Base-by-base conservation (phyloP, 345 rosid genomes). In the Isatis tinctoria region DNA sequence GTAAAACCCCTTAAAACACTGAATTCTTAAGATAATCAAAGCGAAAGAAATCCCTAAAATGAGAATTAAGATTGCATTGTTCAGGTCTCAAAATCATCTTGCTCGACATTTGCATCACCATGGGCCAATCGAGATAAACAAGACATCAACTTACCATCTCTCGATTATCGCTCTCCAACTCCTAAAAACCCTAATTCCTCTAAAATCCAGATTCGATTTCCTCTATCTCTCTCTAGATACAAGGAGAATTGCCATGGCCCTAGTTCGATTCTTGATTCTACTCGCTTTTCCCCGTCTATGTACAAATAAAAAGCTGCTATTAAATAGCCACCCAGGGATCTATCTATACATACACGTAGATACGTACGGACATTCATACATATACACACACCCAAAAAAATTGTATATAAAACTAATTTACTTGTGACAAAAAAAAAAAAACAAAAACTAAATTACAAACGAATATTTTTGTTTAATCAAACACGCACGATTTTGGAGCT, bases 31-130 rank as follows among this genome's bases (percentile, higher is more conserved):
- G n/a, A n/a, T n/a, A n/a, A n/a, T n/a, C n/a, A n/a, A n/a, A n/a
- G n/a, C n/a, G n/a, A n/a, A n/a, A n/a, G n/a, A 3, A 72, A 54
- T 7, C 78, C 80, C 80, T 60, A 79, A 28, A 58, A 44, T 12
- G 61, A 51, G 54, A 73, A 7, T 8, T 33, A 16, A 36, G 36
- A 30, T 67, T 47, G 56, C 85, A 69, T 83, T 82, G 79, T 85
- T 85, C 73, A 17, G 80, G 77, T 73, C 28, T 65, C 44, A 13
- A 39, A 78, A 83, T 57, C 65, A 74, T 79, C n/a, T n/a, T n/a
- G n/a, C n/a, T n/a, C n/a, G n/a, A n/a, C 78, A 80, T 78, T 60
- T 62, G 74, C 32, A 49, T 82, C 40, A 64, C 10, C 36, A 59
- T 33, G 8, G n/a, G n/a, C n/a, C n/a, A n/a, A 71, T 62, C 48